A percentile compares a stretch with the other conserved stretches of the same genome.
These are phyloP conservation scores for Hamigera avellanea DNA, from an alignment of 495 filamentous ascomycete genomes.

Conservation along the genomic window DNA sequence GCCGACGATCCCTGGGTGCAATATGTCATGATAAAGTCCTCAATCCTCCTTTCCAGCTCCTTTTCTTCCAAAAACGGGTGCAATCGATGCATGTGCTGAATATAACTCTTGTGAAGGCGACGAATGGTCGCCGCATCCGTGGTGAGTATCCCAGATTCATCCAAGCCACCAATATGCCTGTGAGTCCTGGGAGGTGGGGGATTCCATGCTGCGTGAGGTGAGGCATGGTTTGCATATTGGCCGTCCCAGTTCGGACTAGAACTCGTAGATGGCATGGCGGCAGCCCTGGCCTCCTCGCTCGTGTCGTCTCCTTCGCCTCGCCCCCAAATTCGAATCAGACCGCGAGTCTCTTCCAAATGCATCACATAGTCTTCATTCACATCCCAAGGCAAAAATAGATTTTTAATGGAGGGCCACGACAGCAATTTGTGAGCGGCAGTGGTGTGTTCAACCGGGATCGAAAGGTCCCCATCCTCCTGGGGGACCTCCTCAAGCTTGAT, in stretches of 20 bases:
- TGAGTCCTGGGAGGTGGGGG: slow-evolving; percentile 10
- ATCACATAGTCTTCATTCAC: slow-evolving; percentile 56
- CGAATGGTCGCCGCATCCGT: slow-evolving; percentile 50
- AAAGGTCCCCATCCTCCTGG: slow-evolving; percentile 39
- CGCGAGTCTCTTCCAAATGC: slow-evolving; percentile 61
- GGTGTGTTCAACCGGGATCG: slow-evolving; percentile 67
- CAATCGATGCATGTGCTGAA: slow-evolving; percentile 72
- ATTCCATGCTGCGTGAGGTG: slow-evolving; percentile 26
- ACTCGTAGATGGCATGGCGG: slow-evolving; percentile 14
- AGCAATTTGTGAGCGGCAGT: slow-evolving; percentile 70
- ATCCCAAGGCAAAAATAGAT: slow-evolving; percentile 32
- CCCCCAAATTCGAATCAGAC: slow-evolving; percentile 64
- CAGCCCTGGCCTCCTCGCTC: slow-evolving; percentile 18
- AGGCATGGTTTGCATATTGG: slow-evolving; percentile 10
- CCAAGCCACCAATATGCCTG: slow-evolving; percentile 2
- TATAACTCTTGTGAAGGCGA: slow-evolving; percentile 57
- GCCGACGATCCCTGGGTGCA: slow-evolving; percentile 15
- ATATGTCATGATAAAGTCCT: slow-evolving; percentile 37
- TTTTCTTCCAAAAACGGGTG: slow-evolving; percentile 71
- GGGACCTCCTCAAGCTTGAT: slow-evolving; percentile 5
- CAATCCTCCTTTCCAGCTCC: slow-evolving; percentile 34
- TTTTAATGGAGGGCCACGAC: slow-evolving; percentile 55
- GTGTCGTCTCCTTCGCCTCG: slow-evolving; percentile 60
- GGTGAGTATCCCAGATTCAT: slow-evolving; percentile 47
- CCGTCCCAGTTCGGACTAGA: slow-evolving; percentile 17